Conservation (phyloP, 2,329 filamentous ascomycete species). For the Fusarium phyllophilum region DNA sequence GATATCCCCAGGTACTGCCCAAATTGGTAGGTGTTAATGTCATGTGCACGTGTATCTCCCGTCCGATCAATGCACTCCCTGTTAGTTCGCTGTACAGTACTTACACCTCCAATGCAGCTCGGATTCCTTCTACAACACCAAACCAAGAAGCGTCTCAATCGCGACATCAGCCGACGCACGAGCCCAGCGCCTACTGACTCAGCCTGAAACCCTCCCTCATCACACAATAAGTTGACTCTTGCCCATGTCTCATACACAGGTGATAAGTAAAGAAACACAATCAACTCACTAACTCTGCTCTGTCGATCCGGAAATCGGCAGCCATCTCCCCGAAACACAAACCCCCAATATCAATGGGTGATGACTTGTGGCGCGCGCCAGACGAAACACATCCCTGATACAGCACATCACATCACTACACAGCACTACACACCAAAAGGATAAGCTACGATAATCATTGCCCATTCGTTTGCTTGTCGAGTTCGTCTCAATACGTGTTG, state of each 20-base stretch:
- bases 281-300: conserved; percentile 1
- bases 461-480: conserved; percentile 23
- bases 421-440: conserved; percentile 3
- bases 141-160: background rate
- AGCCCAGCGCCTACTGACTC: conserved; percentile 14
- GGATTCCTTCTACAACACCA: background rate
- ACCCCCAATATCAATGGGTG: background rate
- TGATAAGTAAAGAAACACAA: background rate
- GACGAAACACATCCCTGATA: conserved; percentile 40
- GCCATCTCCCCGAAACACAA: conserved; percentile 30
- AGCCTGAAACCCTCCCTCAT: conserved; percentile 26
- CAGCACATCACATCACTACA: background rate
- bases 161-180: background rate
- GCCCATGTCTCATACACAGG: background rate
- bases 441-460: conserved; percentile 6
- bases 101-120: background rate
- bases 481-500: conserved; percentile 32
- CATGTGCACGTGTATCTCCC: conserved; percentile 36
- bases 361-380: conserved; percentile 41
- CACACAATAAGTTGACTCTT: conserved; percentile 1
- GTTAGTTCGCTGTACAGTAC: background rate
- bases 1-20: conserved; percentile 9
- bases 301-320: conserved; percentile 32
- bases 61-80: conserved; percentile 1
- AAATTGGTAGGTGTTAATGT: conserved; percentile 38